A percentile compares a stretch with the other conserved stretches of the same genome.
These are phyloP conservation scores for Saccharomycopsis hybrid DNA, from an alignment of 1,139 yeast species.

Conservation along the genomic window DNA sequence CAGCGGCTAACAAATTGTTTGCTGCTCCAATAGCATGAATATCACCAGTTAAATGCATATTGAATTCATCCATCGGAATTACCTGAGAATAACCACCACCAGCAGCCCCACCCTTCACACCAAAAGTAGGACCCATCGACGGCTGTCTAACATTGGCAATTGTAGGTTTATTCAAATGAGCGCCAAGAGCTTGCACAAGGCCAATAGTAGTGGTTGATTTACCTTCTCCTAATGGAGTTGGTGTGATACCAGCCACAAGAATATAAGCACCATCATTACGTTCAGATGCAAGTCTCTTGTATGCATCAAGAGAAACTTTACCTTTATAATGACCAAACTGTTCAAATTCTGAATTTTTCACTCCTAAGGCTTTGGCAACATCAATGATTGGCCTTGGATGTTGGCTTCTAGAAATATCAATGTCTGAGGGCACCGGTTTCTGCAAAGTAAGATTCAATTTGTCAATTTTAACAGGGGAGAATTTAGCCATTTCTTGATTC, in stretches of 20 bases:
- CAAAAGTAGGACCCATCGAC: constrained; percentile 84
- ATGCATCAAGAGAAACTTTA: constrained; percentile 56
- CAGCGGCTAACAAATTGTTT: constrained; percentile 73
- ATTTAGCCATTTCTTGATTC: constrained; percentile 38
- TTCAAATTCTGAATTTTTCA: constrained; percentile 57
- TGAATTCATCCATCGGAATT: constrained; percentile 84
- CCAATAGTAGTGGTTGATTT: constrained; percentile 79
- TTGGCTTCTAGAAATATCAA: constrained; percentile 68
- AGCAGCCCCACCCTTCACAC: constrained; percentile 86
- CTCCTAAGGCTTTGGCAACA: constrained; percentile 61
- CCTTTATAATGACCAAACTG: constrained; percentile 72
- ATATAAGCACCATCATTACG: constrained; percentile 63
- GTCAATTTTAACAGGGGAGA: constrained; percentile 42
- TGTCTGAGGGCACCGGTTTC: constrained; percentile 69
- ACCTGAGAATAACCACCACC: constrained; percentile 86
- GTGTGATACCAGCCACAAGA: constrained; percentile 75
- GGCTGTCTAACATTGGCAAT: constrained; percentile 83
- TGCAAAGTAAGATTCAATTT: constrained; percentile 40
- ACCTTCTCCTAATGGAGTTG: constrained; percentile 81
- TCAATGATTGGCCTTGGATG: constrained; percentile 58
- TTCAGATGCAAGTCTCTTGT: constrained; percentile 50
- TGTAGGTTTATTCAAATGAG: constrained; percentile 60
- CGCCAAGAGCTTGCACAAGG: constrained; percentile 72
- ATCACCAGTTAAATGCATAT: constrained; percentile 81
- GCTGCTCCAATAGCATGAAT: constrained; percentile 80